Conservation (phyloP, 1,284 basidiomycete genomes). For the Mycena citricolor region DNA sequence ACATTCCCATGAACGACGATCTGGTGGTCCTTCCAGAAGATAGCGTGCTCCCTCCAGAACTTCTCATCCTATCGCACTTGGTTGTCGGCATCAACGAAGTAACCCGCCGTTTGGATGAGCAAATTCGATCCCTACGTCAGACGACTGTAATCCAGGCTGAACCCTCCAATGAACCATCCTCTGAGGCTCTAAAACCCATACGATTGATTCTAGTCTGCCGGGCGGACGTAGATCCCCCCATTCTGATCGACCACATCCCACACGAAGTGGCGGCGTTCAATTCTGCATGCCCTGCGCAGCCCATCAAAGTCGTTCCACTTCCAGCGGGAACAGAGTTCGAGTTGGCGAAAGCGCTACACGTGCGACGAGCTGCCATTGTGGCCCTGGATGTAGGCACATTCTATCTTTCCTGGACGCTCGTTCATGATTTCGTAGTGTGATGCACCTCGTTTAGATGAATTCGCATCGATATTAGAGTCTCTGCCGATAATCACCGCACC, state of each 20-base stretch:
- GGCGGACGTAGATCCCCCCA: slow-evolving; percentile 70
- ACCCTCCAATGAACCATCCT: no score
- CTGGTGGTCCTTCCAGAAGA: slow-evolving; percentile 1
- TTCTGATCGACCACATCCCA: slow-evolving; percentile 70
- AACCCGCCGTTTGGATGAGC: slow-evolving; percentile 70
- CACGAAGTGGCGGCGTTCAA: slow-evolving; percentile 74
- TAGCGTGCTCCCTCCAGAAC: slow-evolving; percentile 15
- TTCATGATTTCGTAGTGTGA: slow-evolving; percentile 20
- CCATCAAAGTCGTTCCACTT: slow-evolving; percentile 65
- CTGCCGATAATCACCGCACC: slow-evolving; percentile 55
- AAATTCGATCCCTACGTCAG: slow-evolving; percentile 39
- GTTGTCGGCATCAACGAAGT: slow-evolving; percentile 79
- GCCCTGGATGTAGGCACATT: slow-evolving; percentile 49
- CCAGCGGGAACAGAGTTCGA: slow-evolving; percentile 68
- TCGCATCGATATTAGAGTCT: slow-evolving; percentile 44
- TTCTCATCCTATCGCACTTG: slow-evolving; percentile 49
- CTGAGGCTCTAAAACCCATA: slow-evolving; percentile 26
- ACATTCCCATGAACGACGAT: no score
- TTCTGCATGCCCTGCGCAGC: slow-evolving; percentile 36
- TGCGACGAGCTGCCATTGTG: slow-evolving; percentile 71
- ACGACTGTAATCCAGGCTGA: no score
- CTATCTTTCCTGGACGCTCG: slow-evolving; percentile 1
- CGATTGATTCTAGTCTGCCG: slow-evolving; percentile 66
- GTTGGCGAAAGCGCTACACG: slow-evolving; percentile 62
- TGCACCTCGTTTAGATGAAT: slow-evolving; percentile 37